Evolutionary conservation across 495 filamentous ascomycete species (phyloP), one percentile per base, ranked within the genome.

Genomic region (Hypoxylon rickii): DNA sequence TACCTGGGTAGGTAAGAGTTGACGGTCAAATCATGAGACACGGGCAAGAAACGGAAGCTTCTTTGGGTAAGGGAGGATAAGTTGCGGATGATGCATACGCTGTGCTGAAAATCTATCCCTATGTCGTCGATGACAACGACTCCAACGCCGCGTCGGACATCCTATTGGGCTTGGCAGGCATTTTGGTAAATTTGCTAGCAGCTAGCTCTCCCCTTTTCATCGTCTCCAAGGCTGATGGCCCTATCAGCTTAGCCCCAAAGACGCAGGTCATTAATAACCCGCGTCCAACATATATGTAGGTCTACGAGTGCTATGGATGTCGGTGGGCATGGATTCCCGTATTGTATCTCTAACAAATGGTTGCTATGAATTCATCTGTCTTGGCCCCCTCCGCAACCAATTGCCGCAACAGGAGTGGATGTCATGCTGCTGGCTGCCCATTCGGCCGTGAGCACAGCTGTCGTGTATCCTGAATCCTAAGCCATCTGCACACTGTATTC

Each of bases 261-360:
- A 58, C 53, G 53, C 59, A 58, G 49, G 59, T 58, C 59, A 63
- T 63, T 48, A 63, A 58, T 63, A 63, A 54, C 53, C 59, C 59
- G 59, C 44, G 40, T 51, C 45, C 39, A 53, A 29, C 24, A 21
- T 36, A 8, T 12, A 6, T 34, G 16, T 8, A 38, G 15, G 32
- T 36, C 13, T 36, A 29, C 24, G 10, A 4, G 10, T 29, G 10
- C 24, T 29, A 29, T 29, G 24, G 4, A 29, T 29, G 24, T 29
- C 24, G 4, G 4, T 29, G n/a, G n/a, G n/a, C n/a, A n/a, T n/a
- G n/a, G n/a, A n/a, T 10, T 29, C 10, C 24, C 15, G 21, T 44
- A 33, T 55, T 56, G 36, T 61, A 61, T 56, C 58, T 62, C 52
- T 62, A 52, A 50, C 59, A 63, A 58, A 63, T 63, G 47, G 39